Evolutionary conservation across 345 rosid species (phyloP).

Genomic region (Pistacia atlantica): DNA sequence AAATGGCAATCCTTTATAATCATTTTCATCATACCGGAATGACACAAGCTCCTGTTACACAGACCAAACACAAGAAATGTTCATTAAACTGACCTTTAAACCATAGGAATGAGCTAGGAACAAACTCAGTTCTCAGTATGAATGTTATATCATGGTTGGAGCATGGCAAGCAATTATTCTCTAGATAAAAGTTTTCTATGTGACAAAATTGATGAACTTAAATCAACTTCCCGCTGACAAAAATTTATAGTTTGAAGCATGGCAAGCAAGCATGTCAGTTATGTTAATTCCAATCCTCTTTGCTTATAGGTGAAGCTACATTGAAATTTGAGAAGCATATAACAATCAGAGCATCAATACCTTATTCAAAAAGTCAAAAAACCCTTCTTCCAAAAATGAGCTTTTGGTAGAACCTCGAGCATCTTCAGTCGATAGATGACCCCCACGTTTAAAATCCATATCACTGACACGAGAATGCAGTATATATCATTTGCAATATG

Average conservation of each 20-base stretch:
- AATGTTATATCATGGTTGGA: background rate
- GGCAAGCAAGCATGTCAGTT: background rate
- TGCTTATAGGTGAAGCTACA: background rate
- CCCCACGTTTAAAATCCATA: conserved; percentile 44
- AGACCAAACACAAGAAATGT: conserved; percentile 18
- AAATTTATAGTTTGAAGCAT: background rate
- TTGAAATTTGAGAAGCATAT: background rate
- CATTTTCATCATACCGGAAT: conserved; percentile 61
- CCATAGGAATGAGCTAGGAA: conserved; percentile 6
- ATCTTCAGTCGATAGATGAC: conserved; percentile 65
- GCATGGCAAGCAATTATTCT: background rate
- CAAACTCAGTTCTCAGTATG: background rate
- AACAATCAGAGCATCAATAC: conserved; percentile 33
- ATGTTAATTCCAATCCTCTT: background rate
- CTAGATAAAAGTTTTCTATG: background rate
- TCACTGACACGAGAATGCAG: conserved; percentile 39
- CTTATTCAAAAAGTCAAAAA: conserved; percentile 68
- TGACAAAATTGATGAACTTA: background rate
- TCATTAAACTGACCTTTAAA: background rate
- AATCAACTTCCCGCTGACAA: too few species aligned
- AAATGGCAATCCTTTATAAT: conserved; percentile 83
- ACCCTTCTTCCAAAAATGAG: conserved; percentile 66
- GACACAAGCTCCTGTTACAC: conserved; percentile 72
- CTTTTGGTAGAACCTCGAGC: conserved; percentile 46
- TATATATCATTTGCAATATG: background rate